Base-by-base conservation (phyloP, 208 protist genomes). In the Trypanosoma melophagium region DNA sequence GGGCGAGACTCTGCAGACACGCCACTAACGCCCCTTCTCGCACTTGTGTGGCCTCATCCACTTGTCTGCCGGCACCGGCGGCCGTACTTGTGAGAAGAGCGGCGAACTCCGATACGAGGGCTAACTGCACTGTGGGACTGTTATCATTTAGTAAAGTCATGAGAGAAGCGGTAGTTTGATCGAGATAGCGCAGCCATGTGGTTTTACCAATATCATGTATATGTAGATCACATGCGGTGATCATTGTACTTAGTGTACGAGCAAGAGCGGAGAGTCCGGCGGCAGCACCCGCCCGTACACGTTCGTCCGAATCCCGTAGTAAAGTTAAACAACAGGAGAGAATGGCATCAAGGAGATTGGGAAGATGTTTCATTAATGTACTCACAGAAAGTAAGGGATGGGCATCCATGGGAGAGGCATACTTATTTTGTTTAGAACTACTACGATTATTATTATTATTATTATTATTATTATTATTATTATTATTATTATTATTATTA, bases 21-120 rank as follows among this genome's bases (percentile, higher is more conserved):
- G 56, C 61, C 31, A 89, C 59, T 19, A 93, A 74, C 0, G 77
- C 80, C 22, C 74, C 69, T 57, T 83, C 66, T 8, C 81, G 79
- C 13, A 86, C 69, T 41, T 81, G 69, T 16, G 60, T 66, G 4
- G 65, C 71, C 19, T 63, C 73, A 45, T 58, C 66, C 21, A 53
- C 53, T 1, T 59, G 42, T 51, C 38, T 8, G 35, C 63, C 60
- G 8, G 62, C 25, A 7, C 56, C 62, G 2, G 45, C 50, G 25
- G 69, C 49, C 38, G 40, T 54, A 28, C 51, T 77, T 10, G 54
- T 57, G 25, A 92, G 71, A 7, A 87, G 66, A 52, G 85, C 76
- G 0, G 83, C 76, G 19, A 92, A 74, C 67, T 87, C 78, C 38
- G 86, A 82, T 22, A 87, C 79, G 31, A 89, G 76, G n/a, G 79